A percentile compares a stretch with the other conserved stretches of the same genome.
These are phyloP conservation scores for Lactarius hengduanensis DNA, from an alignment of 768 basidiomycete species.

Conservation along the genomic window DNA sequence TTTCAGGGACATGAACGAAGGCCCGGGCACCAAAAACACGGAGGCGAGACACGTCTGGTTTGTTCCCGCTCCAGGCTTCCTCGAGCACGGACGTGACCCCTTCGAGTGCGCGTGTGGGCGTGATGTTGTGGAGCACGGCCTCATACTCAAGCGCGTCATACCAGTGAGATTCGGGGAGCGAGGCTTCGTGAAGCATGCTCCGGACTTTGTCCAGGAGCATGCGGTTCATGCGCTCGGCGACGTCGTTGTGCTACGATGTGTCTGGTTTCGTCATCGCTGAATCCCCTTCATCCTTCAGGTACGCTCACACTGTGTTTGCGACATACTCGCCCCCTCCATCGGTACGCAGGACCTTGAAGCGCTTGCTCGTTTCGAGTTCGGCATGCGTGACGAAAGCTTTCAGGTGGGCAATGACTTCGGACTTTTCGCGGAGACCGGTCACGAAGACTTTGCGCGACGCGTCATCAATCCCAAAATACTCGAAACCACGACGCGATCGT, in stretches of 20 bases:
- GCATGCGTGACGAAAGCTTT: constrained; percentile 24
- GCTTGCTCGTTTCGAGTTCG: constrained; percentile 24
- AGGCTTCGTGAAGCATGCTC: not conserved
- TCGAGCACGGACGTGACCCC: constrained; percentile 22
- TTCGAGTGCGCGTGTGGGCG: constrained; percentile 21
- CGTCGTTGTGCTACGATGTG: constrained; percentile 28
- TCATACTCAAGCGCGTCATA: constrained; percentile 20
- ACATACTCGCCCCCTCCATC: constrained; percentile 35
- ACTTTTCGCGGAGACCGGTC: constrained; percentile 25
- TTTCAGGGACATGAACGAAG: constrained; percentile 13
- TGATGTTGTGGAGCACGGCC: constrained; percentile 22
- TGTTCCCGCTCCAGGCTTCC: constrained; percentile 24
- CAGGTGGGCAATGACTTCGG: constrained; percentile 18
- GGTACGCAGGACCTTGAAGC: constrained; percentile 28
- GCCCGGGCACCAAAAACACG: constrained; percentile 18
- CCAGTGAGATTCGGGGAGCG: not conserved
- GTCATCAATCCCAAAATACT: constrained; percentile 15
- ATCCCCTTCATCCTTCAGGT: constrained; percentile 25
- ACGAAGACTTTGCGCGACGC: constrained; percentile 28
- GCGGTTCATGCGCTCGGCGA: constrained; percentile 31
- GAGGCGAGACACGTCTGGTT: constrained; percentile 20
- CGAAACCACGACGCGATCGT: constrained; percentile 3
- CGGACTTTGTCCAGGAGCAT: constrained; percentile 17
- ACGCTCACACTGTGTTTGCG: constrained; percentile 7
- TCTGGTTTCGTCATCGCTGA: not conserved